Percentiles rank a stretch among this genome's conserved stretches.
Evolutionary conservation across 257 asterid species (phyloP).

Genomic region (Penstemon eatonii): DNA sequence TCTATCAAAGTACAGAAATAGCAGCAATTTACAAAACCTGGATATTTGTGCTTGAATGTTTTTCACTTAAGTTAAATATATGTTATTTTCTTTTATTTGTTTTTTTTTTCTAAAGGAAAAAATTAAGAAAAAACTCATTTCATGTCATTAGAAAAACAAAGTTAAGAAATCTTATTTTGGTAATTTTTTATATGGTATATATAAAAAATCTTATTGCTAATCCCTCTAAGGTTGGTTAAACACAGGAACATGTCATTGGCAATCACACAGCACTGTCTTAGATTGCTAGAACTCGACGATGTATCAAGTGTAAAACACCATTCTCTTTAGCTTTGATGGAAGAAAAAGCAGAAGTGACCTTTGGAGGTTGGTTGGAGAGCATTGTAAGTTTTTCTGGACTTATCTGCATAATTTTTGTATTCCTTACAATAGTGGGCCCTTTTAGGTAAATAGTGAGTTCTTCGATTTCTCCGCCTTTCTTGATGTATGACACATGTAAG

Average conservation of each 20-base stretch:
- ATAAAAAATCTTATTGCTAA: background rate
- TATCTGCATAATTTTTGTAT: conserved; percentile 24
- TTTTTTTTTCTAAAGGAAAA: too few relatives aligned
- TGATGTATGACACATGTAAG: conserved; percentile 34
- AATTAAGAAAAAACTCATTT: background rate
- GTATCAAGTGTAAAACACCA: background rate
- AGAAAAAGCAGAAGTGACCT: conserved; percentile 13
- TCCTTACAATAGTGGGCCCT: conserved; percentile 15
- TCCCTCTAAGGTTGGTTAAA: background rate
- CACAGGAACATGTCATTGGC: conserved; percentile 11
- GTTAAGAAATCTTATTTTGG: background rate
- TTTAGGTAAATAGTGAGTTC: conserved; percentile 22
- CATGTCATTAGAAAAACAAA: background rate
- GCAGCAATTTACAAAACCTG: background rate
- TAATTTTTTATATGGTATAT: background rate
- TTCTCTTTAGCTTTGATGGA: conserved; percentile 8
- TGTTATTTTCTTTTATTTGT: too few relatives aligned
- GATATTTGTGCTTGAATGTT: too few relatives aligned
- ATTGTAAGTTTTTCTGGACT: conserved; percentile 16
- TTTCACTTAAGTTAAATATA: too few relatives aligned
- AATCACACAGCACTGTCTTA: conserved; percentile 8
- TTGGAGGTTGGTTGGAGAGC: conserved; percentile 14
- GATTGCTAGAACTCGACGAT: conserved; percentile 17
- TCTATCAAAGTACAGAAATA: background rate
- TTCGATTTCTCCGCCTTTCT: conserved; percentile 35